Base-by-base conservation (phyloP, 768 basidiomycete genomes). In the Auricularia auricula-judae region DNA sequence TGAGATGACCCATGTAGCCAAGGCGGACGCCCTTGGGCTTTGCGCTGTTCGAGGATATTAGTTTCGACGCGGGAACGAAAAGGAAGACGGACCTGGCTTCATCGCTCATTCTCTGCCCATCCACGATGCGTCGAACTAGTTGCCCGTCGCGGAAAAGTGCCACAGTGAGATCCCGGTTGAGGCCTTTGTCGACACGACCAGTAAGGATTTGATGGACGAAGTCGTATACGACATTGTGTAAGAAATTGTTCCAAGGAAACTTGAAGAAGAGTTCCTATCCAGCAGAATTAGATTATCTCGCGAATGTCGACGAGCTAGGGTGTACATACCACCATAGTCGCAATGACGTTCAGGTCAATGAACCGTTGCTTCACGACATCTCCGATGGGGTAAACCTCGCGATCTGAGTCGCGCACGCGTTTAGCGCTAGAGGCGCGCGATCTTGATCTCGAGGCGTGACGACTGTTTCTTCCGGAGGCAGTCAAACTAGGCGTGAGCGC, bases 1-100 rank as follows among this genome's bases (percentile, higher is more conserved):
- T 91, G 16, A 98, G 82, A 73, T 99, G 95, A 0, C 96, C 96
- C 96, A 98, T 98, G 76, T 92, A 96, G 2, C 94, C 95, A 53
- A 96, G 74, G 35, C 95, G 85, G 42, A 89, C 82, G 23, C 88
- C 85, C 70, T 90, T 88, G 8, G 87, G 85, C 73, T 87, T 86
- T 53, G 82, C 73, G 67, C 88, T 90, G 70, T 23, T 65, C 29
- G 62, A 12, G 43, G 14, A 36, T 23, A 4, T 62, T n/a, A 36
- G 47, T 66, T 29, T 42, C 39, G 7, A 42, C 39, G 12, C 39
- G n/a, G 63, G 29, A 34, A 39, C 34, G 21, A 65, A 34, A 21
- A 51, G 64, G 34, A 60, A 42, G 61, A 61, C 80, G 59, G 70
- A 90, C 93, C 83, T 82, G 73, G 90, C 87, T 10, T 75, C 72